Base-by-base conservation (phyloP, 768 basidiomycete genomes). In the Agrocybe chaxingu region DNA sequence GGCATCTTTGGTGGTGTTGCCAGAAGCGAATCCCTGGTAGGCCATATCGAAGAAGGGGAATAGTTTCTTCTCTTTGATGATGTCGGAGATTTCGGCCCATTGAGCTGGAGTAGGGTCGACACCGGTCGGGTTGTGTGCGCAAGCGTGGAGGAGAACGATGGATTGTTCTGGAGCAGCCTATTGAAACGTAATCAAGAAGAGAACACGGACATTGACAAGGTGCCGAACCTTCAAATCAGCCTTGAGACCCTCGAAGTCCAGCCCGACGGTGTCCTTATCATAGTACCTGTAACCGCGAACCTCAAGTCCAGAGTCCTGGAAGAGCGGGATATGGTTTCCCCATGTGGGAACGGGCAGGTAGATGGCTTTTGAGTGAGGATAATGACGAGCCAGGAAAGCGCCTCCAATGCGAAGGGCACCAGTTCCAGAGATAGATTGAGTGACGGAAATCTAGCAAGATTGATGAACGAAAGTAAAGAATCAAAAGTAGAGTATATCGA, bases 31-130 rank as follows among this genome's bases (percentile, higher is more conserved):
- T 45, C 97, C 97, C 71, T 97, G 93, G 76, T 99, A 99, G 11
- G 97, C 96, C 94, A 98, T 98, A 72, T 99, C 97, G 68, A 98
- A 98, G 84, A 98, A 93, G 46, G 96, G 90, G 84, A 98, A 96
- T 60, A 96, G 81, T 56, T 84, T 82, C 76, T 82, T 91, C 74
- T 92, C 88, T 64, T 90, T 85, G 59, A 96, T 71, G 52, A 98
- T 75, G 60, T 92, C 80, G 38, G 90, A 92, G 54, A 99, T 84
- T 66, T 90, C 81, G 53, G 77, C 79, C 97, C 97, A 99, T 73
- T 99, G 94, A 44, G 84, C 85, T 16, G 78, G 81, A 8, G 95
- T 97, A 30, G 93, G 95, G 72, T 99, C 97, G 57, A 98, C 81
- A 54, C 97, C 96, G 34, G 93, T 95, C n/a, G 96, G 96, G 72